Conservation (phyloP, 169 alveolate species). For the Cryptosporidium parvum region DNA sequence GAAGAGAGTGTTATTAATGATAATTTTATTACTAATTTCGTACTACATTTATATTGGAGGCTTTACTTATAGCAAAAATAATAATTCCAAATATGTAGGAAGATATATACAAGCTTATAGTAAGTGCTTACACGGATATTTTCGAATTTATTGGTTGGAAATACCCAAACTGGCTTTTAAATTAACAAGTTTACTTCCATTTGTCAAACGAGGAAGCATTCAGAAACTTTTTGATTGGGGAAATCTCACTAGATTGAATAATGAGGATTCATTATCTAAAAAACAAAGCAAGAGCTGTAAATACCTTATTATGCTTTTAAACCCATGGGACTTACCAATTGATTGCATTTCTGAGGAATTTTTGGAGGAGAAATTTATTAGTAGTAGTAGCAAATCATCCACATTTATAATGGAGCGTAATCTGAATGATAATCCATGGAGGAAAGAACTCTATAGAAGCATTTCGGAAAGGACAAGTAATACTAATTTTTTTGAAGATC, state of each 20-base stretch:
- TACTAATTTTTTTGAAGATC: neutral
- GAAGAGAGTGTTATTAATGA: slow-evolving; percentile 35
- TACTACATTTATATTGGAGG: slow-evolving; percentile 16
- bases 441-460: neutral
- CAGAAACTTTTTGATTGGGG: neutral
- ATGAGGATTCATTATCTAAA: neutral
- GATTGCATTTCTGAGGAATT: neutral
- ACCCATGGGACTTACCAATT: slow-evolving; percentile 34
- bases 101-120: neutral
- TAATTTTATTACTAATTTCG: slow-evolving; percentile 18
- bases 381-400: neutral
- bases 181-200: neutral
- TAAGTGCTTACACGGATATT: neutral
- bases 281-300: neutral
- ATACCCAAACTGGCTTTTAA: neutral
- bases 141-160: neutral
- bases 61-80: neutral
- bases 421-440: neutral
- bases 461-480: neutral
- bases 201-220: neutral
- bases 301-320: neutral
- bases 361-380: neutral
- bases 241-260: no score
- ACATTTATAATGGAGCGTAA: neutral
- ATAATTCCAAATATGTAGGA: neutral